Evolutionary conservation across 495 filamentous ascomycete species (phyloP), one percentile per base, ranked within the genome.

Genomic region (Margaritispora aquatica): DNA sequence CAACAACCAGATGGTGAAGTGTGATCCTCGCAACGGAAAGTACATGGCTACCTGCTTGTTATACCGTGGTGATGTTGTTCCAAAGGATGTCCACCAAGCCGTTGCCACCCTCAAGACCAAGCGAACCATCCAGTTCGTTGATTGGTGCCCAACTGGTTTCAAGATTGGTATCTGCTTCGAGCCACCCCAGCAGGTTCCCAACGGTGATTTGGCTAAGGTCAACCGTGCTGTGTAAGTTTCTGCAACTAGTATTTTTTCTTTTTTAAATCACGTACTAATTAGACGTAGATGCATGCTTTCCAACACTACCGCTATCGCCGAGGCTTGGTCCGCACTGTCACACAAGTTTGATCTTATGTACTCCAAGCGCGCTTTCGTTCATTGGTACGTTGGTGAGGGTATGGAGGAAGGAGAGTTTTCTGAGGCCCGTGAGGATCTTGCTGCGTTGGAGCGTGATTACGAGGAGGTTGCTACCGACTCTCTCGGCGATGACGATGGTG

Each of bases 341-440:
- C 87, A 88, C 84, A 98, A 98, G 78, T 98, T 98, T 78, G 94
- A 98, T 67, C 91, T 98, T 71, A 98, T 98, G 94, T 97, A 97
- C 84, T 92, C 92, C 73, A 98, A 98, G 86, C 94, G 94, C 76
- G 94, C 94, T 57, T 98, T 98, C 79, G 94, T 98, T 53, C 94
- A 98, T 78, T 98, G 94, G 94, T 98, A 98, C 69, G 94, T 98
- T 73, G 94, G 94, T 78, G 94, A 98, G 82, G 94, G 94, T 84
- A 98, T 98, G 94, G 94, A 98, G 82, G 94, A 98, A 76, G 94
- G 94, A 71, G 94, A 98, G 75, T 98, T 98, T 82, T 95, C 90
- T 51, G 94, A 98, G 83, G 94, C 94, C 54, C 90, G 94, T 75
- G 94, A 98, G 81, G 94, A 98, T 77, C 75, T 98, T 69, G 94